A percentile compares a stretch with the other conserved stretches of the same genome.
Evolutionary conservation across 257 asterid genomes (phyloP).

Genomic region (Asclepias syriaca): DNA sequence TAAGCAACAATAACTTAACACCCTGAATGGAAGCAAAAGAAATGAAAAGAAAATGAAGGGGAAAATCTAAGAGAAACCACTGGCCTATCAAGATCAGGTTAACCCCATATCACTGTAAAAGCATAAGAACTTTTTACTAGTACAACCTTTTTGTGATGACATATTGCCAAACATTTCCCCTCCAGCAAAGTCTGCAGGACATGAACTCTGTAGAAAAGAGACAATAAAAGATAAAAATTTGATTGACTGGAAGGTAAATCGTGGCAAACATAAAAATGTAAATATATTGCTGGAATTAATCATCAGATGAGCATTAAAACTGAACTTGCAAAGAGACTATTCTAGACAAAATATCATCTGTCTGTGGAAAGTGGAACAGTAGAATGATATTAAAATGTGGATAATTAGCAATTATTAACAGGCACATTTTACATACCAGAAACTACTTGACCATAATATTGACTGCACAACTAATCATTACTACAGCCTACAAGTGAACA

Average conservation of each 20-base stretch:
- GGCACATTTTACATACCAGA: not conserved
- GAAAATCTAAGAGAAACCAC: not conserved
- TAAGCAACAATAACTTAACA: not conserved
- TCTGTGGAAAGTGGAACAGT: not conserved
- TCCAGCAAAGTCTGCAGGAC: constrained; percentile 18
- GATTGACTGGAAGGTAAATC: constrained; percentile 1
- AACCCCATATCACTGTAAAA: not conserved
- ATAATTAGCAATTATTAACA: not conserved
- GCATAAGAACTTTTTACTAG: constrained; percentile 33
- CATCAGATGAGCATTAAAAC: not conserved
- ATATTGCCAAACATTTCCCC: constrained; percentile 20
- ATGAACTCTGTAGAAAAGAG: constrained; percentile 13
- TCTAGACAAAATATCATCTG: not conserved
- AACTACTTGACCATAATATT: not conserved
- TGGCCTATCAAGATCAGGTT: not conserved
- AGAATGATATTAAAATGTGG: not conserved
- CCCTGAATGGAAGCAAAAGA: not conserved
- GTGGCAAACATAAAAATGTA: not conserved
- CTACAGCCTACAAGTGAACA: not conserved
- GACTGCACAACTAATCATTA: not conserved
- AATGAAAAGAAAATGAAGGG: not conserved
- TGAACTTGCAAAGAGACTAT: too few species aligned
- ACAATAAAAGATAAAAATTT: not conserved
- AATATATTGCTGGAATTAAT: not conserved
- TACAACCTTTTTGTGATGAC: constrained; percentile 19